phyloP scores from a whole-genome alignment of 768 basidiomycete species.

The Leccinum subgranulosum region DNA sequence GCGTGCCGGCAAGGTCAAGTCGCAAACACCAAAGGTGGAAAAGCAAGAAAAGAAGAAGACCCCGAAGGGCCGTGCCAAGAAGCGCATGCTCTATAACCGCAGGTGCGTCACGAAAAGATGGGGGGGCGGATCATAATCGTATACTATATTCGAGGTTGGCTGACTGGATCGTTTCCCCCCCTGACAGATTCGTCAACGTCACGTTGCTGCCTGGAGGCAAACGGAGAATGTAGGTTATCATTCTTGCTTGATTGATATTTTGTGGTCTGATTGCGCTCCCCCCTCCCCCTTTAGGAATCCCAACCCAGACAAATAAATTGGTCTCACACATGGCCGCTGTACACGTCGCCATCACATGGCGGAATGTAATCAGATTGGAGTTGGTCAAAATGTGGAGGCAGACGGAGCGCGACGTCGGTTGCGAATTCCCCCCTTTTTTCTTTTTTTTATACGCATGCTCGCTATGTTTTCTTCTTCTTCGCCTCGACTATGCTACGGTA shows the following conservation, averaged over 20 bases:
- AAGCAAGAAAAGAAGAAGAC: conserved; percentile 99
- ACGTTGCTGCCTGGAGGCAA: conserved; percentile 89
- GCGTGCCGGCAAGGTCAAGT: conserved; percentile 98
- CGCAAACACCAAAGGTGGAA: conserved; percentile 79
- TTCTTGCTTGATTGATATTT: conserved; percentile 20
- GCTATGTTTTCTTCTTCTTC: background rate
- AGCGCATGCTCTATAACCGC: conserved; percentile 91
- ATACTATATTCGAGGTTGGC: too few species aligned
- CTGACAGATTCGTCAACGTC: conserved; percentile 83
- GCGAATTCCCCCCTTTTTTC: background rate
- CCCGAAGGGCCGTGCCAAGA: conserved; percentile 97
- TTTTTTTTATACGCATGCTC: conserved; percentile 11
- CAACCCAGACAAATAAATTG: conserved; percentile 28
- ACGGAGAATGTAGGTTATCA: conserved; percentile 84
- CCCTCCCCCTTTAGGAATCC: conserved; percentile 23
- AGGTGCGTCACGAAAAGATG: conserved; percentile 51
- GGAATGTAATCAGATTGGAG: conserved; percentile 14
- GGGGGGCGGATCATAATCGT: background rate
- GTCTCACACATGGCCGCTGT: conserved; percentile 4
- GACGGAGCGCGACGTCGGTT: conserved; percentile 2
- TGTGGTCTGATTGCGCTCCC: conserved; percentile 33
- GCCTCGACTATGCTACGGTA: conserved; percentile 19
- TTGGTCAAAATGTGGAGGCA: conserved; percentile 2
- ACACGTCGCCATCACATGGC: conserved; percentile 8
- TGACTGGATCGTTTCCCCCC: background rate